Conservation (phyloP, 768 basidiomycete species). For the Lactarius indigo region DNA sequence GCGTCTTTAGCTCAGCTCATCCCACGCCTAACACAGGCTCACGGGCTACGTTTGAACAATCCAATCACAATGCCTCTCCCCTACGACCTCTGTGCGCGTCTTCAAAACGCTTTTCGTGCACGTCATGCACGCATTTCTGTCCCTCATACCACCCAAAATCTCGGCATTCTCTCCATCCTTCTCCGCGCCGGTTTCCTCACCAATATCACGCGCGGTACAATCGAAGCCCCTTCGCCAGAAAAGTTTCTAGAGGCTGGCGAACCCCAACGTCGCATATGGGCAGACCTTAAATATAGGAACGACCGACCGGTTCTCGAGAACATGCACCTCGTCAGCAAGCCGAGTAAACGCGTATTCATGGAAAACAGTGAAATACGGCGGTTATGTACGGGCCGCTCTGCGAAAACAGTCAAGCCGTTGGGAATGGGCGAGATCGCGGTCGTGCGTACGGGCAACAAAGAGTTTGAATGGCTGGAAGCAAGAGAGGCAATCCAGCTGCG, state of each 20-base stretch:
- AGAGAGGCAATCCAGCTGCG: conserved; percentile 82
- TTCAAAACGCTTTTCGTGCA: conserved; percentile 90
- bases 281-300: conserved; percentile 89
- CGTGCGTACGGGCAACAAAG: conserved; percentile 64
- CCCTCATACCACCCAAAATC: conserved; percentile 82
- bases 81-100: conserved; percentile 81
- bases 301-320: conserved; percentile 76
- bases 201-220: conserved; percentile 75
- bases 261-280: conserved; percentile 83
- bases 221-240: conserved; percentile 56
- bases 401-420: conserved; percentile 76
- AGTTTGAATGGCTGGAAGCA: conserved; percentile 87
- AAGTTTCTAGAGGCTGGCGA: conserved; percentile 58
- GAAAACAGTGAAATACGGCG: conserved; percentile 64
- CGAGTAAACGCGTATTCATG: conserved; percentile 79
- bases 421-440: conserved; percentile 93
- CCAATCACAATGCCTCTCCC: conserved; percentile 52
- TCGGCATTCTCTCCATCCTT: conserved; percentile 89
- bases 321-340: conserved; percentile 82
- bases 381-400: conserved; percentile 79
- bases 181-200: conserved; percentile 87
- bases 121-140: conserved; percentile 76
- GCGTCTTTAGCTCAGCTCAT: neutral
- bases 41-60: neutral
- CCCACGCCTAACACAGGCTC: neutral